Base-by-base conservation (phyloP, 805 yeast species). In the Hermanozyma aechmeae region DNA sequence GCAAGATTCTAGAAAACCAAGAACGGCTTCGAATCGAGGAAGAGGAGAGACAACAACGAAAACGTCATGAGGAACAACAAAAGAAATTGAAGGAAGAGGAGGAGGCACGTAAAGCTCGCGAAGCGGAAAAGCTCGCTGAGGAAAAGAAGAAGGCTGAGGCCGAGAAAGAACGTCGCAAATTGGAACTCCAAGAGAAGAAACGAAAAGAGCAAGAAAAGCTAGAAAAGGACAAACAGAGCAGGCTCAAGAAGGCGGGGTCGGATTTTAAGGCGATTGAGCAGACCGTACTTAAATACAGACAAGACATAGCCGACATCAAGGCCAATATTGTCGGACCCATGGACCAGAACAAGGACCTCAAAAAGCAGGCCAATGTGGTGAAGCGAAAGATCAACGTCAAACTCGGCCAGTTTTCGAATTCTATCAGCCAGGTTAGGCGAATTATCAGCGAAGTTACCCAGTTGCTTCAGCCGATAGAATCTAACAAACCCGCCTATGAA, bases 341-440 rank as follows among this genome's bases (percentile, higher is more conserved):
- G 18, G 49, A 53, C n/a, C 38, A 39, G 10, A 64, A 77, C 40
- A 67, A 70, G 16, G 69, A 60, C 17, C 46, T 71, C 21, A 78
- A 77, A 42, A 71, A 68, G 27, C 48, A 52, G n/a, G 65, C 76
- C 20, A 65, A 69, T 13, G 65, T 68, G n/a, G 67, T 75, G 31
- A 79, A 79, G 46, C 63, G 96, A 28, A 75, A 77, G 43, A 73
- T 92, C 40, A 84, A 84, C 46, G 92, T 96, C 5, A 81, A 79
- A 48, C 76, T 92, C 40, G 97, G 98, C 9, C 97, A 92, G 56
- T 61, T 92, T 35, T 85, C 96, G 2, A 78, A 76, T 45, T 76
- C 86, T 30, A 54, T 48, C 30, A 26, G 52, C 3, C 95, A 92
- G 47, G 59, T 86, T 24, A 46, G 51, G 1, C 51, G 55, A 12